Percentiles rank a stretch among this genome's conserved stretches.
These are phyloP conservation scores for Erysimum pusillum DNA, from an alignment of 441 rosid genomes.

Conservation along the genomic window DNA sequence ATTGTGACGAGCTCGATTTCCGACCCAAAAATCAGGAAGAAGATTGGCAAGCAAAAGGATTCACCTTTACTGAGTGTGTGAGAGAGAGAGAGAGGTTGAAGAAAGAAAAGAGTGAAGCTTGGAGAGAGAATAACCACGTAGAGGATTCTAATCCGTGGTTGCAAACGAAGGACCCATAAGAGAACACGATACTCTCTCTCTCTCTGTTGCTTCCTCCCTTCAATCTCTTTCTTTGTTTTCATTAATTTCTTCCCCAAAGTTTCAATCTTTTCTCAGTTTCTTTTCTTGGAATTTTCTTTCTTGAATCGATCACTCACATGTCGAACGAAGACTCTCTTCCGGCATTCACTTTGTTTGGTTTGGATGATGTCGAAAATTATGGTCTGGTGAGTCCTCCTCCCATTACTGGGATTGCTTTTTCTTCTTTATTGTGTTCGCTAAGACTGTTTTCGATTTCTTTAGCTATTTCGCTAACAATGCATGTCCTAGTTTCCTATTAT, in stretches of 20 bases:
- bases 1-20: background rate
- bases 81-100: constrained; percentile 22
- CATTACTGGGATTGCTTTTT: background rate
- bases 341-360: constrained; percentile 50
- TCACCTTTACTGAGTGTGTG: constrained; percentile 13
- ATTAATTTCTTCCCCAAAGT: constrained; percentile 11
- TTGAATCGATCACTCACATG: constrained; percentile 43
- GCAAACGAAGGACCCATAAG: constrained; percentile 56
- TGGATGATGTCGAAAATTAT: constrained; percentile 68
- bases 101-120: constrained; percentile 6
- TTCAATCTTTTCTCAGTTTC: constrained; percentile 16
- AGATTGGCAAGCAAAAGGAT: constrained; percentile 25
- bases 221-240: constrained; percentile 9
- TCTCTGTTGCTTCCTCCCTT: constrained; percentile 39
- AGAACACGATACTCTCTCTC: constrained; percentile 54
- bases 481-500: background rate
- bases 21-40: constrained; percentile 28
- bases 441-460: constrained; percentile 16
- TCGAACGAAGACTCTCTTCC: constrained; percentile 55
- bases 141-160: constrained; percentile 65
- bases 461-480: constrained; percentile 34
- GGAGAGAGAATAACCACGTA: constrained; percentile 56
- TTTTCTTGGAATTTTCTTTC: background rate
- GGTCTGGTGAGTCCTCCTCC: constrained; percentile 52
- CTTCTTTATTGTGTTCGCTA: background rate